Conservation (phyloP, 2,329 filamentous ascomycete species). For the Amphichorda felina region DNA sequence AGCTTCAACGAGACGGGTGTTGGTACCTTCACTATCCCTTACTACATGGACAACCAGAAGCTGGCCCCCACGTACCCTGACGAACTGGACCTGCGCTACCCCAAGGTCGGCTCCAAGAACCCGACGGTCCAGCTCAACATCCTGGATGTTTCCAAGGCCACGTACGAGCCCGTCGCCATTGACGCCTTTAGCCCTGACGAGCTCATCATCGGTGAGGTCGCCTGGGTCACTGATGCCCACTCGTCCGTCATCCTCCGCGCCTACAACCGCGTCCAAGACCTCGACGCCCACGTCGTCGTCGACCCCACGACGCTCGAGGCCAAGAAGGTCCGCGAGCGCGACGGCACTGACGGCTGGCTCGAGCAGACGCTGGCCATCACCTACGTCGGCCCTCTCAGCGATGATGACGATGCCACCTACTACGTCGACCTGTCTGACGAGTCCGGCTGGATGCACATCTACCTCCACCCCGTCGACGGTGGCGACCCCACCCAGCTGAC, state of each 20-base stretch:
- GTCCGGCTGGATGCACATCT: constrained; percentile 59
- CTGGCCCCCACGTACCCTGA: constrained; percentile 49
- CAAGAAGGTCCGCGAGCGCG: constrained; percentile 39
- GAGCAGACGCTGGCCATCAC: constrained; percentile 44
- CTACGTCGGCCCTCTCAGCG: constrained; percentile 36
- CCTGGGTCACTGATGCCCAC: constrained; percentile 53
- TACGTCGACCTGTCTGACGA: constrained; percentile 58
- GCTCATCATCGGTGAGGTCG: constrained; percentile 54
- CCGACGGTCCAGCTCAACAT: constrained; percentile 51
- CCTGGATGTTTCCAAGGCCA: constrained; percentile 35
- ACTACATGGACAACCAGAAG: constrained; percentile 49
- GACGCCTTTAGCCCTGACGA: constrained; percentile 48
- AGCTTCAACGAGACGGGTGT: constrained; percentile 74
- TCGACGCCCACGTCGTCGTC: constrained; percentile 49
- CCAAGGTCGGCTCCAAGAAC: constrained; percentile 57
- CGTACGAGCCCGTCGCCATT: constrained; percentile 33
- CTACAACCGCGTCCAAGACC: constrained; percentile 58
- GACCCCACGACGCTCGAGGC: constrained; percentile 34
- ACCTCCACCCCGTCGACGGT: constrained; percentile 46
- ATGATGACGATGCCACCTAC: constrained; percentile 25
- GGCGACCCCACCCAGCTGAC: constrained; percentile 43
- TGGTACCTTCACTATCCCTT: constrained; percentile 51
- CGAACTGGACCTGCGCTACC: constrained; percentile 53
- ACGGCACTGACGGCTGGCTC: constrained; percentile 50
- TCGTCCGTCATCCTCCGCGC: constrained; percentile 50